Evolutionary conservation across 2,329 filamentous ascomycete genomes (phyloP), one percentile per base, ranked within the genome.

Genomic region (Claviceps sp.): DNA sequence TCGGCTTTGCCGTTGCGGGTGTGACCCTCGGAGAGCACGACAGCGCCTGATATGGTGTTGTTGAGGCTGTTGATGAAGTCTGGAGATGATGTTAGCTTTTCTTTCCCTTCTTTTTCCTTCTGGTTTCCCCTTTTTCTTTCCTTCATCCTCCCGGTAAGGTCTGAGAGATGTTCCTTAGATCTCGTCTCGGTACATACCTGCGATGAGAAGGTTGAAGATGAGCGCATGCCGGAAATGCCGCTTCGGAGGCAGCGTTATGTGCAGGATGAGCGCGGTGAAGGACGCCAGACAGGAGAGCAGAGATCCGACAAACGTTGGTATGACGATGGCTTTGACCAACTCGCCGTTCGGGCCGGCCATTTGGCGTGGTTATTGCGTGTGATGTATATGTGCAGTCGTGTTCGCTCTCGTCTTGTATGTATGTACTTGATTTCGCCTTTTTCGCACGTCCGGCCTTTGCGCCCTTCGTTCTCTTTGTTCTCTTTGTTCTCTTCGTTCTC

Each of bases 41-140:
- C 59, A 22, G 66, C 59, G 20, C 71, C 71, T 1, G 70, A 72
- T 14, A 70, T 58, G 4, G 65, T 63, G 56, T 73, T 72, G 59
- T 71, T 70, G 14, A 67, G 55, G 44, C 65, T 65, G 56, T 73
- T 73, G 45, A 70, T 63, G 50, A 65, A 66, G 51, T 71, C 69
- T 71, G 52, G 3, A 24, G 16, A 18, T 2, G 7, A 9, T 14
- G n/a, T 22, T 22, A 9, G n/a, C 13, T 38, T 48, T 37, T 48
- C 9, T n/a, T 18, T 37, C 26, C 7, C 26, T 30, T 30, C 7
- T 9, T 30, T 30, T 30, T 30, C 8, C 26, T 9, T 9, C 2
- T 8, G 26, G 8, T 30, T 9, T 9, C 26, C 1, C 6, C 2
- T 9, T 30, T 30, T 30, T 30, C 26, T 30, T 30, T 9, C 9